Evolutionary conservation across 805 yeast genomes (phyloP), one percentile per base, ranked within the genome.

Genomic region (Yarrowia bubula): DNA sequence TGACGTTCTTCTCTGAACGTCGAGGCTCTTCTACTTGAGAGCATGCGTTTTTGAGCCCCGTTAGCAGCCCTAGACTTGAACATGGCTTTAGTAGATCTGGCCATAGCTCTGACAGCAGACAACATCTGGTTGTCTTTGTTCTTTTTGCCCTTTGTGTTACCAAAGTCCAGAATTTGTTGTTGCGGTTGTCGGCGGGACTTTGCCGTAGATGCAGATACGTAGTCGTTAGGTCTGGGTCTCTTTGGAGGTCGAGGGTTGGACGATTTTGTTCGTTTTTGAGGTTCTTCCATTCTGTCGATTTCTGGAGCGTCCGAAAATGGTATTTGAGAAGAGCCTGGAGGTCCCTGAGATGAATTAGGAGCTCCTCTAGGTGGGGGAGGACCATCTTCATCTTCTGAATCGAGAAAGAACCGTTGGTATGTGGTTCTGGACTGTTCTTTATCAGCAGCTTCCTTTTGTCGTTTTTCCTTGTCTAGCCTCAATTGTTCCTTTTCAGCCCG

Each of bases 301-400:
- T 55, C 61, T 4, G 60, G 60, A 28, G 38, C 60, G 18, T 51
- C 60, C 2, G 31, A 48, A 6, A 1, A 17, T 10, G 3, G 18
- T 17, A 14, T 5, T 22, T 22, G 28, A 22, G 28, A 22, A 22
- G 28, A 22, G 28, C 28, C 28, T 22, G 28, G 28, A 22, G 15
- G 35, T 31, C 18, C 11, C n/a, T 33, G 55, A 35, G 55, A 33
- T 10, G 55, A 35, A 9, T 3, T 15, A 13, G 28, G 33, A 38
- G 3, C 33, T 5, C 18, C 18, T 2, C 37, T 35, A 38, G 33
- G 32, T 8, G 39, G 8, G 7, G 43, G 43, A 14, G 15, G 18
- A 3, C 60, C 60, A 28, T 51, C 60, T 31, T 51, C 60, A 28
- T 51, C 60, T 14, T 51, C 60, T 10, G 60, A 51, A 18, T 51